Evolutionary conservation across 148 eudicot genomes (phyloP).

Genomic region (Persicaria maculosa): DNA sequence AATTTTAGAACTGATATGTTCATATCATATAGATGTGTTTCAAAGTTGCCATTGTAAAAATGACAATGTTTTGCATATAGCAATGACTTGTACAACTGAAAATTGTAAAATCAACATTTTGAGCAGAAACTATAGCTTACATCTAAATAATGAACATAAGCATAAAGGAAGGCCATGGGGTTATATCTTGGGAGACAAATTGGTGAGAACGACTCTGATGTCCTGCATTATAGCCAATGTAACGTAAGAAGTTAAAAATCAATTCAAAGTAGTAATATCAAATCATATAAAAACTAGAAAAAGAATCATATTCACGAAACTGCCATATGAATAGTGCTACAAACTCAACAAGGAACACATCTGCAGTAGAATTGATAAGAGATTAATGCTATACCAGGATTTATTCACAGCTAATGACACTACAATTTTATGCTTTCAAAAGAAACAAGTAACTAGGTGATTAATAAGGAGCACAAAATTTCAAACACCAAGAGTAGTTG

Average conservation of each 20-base stretch:
- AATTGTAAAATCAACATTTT: conserved; percentile 1
- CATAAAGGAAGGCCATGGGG: conserved; percentile 93
- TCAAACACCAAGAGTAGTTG: conserved; percentile 3
- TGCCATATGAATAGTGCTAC: background rate
- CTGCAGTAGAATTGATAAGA: background rate
- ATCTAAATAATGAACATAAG: conserved; percentile 86
- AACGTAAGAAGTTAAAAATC: conserved; percentile 1
- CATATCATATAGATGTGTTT: background rate
- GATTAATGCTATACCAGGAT: background rate
- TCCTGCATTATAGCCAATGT: conserved; percentile 54
- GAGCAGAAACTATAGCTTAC: conserved; percentile 36
- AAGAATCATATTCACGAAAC: background rate
- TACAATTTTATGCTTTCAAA: background rate
- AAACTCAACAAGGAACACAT: background rate
- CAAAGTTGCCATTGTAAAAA: conserved; percentile 4
- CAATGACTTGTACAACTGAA: background rate
- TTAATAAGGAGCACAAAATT: background rate
- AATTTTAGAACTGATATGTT: background rate
- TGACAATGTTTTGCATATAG: background rate
- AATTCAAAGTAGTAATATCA: background rate
- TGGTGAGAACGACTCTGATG: conserved; percentile 97
- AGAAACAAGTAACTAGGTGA: background rate
- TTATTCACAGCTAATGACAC: background rate
- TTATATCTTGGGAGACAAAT: conserved; percentile 98
- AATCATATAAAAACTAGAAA: background rate